Conservation (phyloP, 2,329 filamentous ascomycete genomes). For the Aspergillus sp. region DNA sequence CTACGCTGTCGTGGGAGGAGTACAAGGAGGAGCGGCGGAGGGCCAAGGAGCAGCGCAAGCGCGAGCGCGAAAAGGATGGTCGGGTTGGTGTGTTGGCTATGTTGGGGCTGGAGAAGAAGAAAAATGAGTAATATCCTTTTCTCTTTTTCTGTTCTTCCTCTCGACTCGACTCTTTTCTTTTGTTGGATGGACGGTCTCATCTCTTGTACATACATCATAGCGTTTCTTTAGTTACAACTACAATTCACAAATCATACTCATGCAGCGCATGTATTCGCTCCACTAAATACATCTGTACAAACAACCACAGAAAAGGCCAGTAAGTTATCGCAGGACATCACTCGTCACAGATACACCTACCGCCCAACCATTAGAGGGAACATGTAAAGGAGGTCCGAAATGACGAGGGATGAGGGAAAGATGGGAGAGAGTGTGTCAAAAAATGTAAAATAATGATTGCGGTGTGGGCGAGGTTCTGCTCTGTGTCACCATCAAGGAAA, state of each 20-base stretch:
- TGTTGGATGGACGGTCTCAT: neutral
- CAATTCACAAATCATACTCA: no score
- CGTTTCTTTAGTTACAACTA: neutral
- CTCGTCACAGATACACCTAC: slow-evolving; percentile 21
- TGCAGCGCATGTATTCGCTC: neutral
- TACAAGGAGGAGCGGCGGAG: slow-evolving; percentile 29
- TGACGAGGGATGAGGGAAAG: slow-evolving; percentile 8
- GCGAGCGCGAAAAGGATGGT: slow-evolving; percentile 18
- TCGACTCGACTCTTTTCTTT: neutral
- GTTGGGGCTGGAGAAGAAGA: slow-evolving; percentile 15
- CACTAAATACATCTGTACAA: slow-evolving; percentile 20
- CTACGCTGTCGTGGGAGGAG: slow-evolving; percentile 33
- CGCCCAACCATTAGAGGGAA: slow-evolving; percentile 18
- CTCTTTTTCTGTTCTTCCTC: neutral
- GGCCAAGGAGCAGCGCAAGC: slow-evolving; percentile 27
- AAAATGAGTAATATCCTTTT: slow-evolving; percentile 10
- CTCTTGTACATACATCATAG: slow-evolving; percentile 4
- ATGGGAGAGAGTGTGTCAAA: neutral
- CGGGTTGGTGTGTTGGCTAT: slow-evolving; percentile 10
- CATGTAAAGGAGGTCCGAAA: slow-evolving; percentile 13
- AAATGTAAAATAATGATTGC: slow-evolving; percentile 18
- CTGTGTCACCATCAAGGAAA: slow-evolving; percentile 19
- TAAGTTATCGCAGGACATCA: slow-evolving; percentile 18
- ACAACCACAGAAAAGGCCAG: slow-evolving; percentile 7
- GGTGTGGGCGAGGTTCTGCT: slow-evolving; percentile 10